Conservation (phyloP, 805 yeast genomes). For the Starmerella roubikii region DNA sequence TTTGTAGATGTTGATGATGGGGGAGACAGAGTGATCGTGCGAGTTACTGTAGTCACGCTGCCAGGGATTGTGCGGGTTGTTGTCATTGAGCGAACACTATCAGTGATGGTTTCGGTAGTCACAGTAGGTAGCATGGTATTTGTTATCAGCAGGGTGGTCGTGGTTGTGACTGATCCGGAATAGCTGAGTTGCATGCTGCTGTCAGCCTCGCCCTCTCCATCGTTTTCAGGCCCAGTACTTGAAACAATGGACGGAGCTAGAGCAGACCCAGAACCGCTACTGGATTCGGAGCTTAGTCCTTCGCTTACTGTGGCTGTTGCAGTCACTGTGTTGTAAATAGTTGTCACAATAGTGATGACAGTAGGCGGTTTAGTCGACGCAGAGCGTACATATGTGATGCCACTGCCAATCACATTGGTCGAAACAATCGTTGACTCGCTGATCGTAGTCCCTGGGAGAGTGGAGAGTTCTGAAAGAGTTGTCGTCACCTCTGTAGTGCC, state of each 20-base stretch:
- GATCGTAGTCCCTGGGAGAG: constrained; percentile 17
- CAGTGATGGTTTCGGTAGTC: too few relatives aligned
- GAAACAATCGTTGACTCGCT: constrained; percentile 11
- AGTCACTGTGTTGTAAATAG: background rate
- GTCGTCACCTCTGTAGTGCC: background rate
- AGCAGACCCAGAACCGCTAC: background rate
- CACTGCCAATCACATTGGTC: background rate
- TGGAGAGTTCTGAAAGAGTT: constrained; percentile 1
- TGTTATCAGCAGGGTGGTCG: too few relatives aligned
- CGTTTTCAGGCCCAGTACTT: background rate
- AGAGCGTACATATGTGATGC: background rate
- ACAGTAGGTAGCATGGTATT: too few relatives aligned
- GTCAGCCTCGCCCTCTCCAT: background rate
- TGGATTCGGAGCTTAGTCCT: background rate
- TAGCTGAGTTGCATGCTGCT: background rate
- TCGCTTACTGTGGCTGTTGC: background rate
- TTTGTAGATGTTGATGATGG: too few relatives aligned
- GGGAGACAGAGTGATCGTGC: too few relatives aligned
- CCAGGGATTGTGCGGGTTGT: too few relatives aligned
- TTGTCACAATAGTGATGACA: constrained; percentile 3
- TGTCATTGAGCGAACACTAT: too few relatives aligned
- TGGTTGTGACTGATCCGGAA: background rate
- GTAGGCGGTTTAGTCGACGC: background rate
- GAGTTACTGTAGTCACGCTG: too few relatives aligned
- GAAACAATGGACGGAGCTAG: background rate